These are phyloP conservation scores for Hypericum androsaemum DNA, from an alignment of 345 rosid genomes.

Conservation along the genomic window DNA sequence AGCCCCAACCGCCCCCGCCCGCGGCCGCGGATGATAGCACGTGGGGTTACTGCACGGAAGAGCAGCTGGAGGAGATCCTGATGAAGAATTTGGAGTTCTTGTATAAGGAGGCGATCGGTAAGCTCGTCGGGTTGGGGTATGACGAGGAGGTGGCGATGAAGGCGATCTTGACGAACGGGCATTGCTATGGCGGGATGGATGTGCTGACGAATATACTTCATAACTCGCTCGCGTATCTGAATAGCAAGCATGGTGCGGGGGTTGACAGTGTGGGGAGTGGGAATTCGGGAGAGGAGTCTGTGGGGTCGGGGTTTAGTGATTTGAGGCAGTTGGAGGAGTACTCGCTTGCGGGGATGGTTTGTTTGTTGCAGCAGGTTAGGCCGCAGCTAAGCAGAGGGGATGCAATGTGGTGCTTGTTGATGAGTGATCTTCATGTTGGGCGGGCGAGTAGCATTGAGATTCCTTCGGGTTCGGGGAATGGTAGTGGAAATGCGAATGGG, in stretches of 20 bases:
- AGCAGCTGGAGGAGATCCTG: slow-evolving; percentile 67
- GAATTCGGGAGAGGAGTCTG: slow-evolving; percentile 36
- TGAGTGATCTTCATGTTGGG: slow-evolving; percentile 87
- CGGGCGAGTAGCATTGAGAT: slow-evolving; percentile 61
- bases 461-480: slow-evolving; percentile 14
- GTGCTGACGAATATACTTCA: slow-evolving; percentile 66
- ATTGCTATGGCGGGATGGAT: slow-evolving; percentile 86
- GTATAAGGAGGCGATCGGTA: slow-evolving; percentile 57
- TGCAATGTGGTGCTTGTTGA: slow-evolving; percentile 94
- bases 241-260: slow-evolving; percentile 22
- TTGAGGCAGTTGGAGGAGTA: slow-evolving; percentile 73
- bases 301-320: slow-evolving; percentile 42
- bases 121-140: slow-evolving; percentile 61
- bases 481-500: slow-evolving; percentile 1
- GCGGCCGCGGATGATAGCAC: slow-evolving; percentile 45
- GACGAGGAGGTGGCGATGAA: slow-evolving; percentile 63
- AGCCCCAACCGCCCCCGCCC: too few relatives aligned
- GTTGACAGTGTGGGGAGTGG: slow-evolving; percentile 23
- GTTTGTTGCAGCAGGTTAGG: slow-evolving; percentile 75
- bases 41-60: slow-evolving; percentile 85
- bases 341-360: slow-evolving; percentile 73
- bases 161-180: slow-evolving; percentile 70
- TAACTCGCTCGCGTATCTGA: slow-evolving; percentile 65
- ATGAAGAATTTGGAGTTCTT: slow-evolving; percentile 48
- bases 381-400: slow-evolving; percentile 83